Evolutionary conservation across 1,139 yeast species (phyloP), one percentile per base, ranked within the genome.

Genomic region (Pichia sp.): DNA sequence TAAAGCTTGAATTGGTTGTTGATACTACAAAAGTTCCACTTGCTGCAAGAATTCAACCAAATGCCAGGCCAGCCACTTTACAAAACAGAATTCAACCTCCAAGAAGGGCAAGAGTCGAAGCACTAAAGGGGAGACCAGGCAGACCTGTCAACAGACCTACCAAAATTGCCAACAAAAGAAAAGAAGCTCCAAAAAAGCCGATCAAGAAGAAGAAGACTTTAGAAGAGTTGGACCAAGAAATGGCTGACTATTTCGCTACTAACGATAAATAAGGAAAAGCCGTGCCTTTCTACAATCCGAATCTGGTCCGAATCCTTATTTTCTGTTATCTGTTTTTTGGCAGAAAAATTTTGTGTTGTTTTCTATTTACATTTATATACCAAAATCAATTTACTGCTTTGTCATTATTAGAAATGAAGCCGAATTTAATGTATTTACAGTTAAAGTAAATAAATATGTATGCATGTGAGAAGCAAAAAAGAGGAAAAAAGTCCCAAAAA

Each of bases 141-240:
- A 58, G 50, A 30, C 47, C 55, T 7, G 48, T 20, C 10, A 48
- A 48, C 24, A 50, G 49, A 46, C 49, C 41, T 16, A 34, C 16
- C 8, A 46, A 33, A n/a, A 51, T 48, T 43, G 47, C 51, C 8
- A 48, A 24, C 9, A 49, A 44, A 5, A 55, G 20, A 45, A 46
- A 46, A 20, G 59, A 57, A 31, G 72, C 67, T 65, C 72, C 75
- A 50, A 56, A 55, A 52, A 48, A 53, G 43, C 57, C 53, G 55
- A 33, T 50, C 69, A 77, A 74, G 64, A 79, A 81, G 62, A 85
- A 85, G 80, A 89, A 88, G 76, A 82, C 93, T 50, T 81, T 92
- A 59, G 98, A 89, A 71, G 88, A 89, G 72, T 81, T 92, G 67
- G 99, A 93, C 72, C 91, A 87, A 70, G 95, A 87, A 75, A 91